phyloP scores from a whole-genome alignment of 2,329 filamentous ascomycete genomes.

The Penicillium frequentans region DNA sequence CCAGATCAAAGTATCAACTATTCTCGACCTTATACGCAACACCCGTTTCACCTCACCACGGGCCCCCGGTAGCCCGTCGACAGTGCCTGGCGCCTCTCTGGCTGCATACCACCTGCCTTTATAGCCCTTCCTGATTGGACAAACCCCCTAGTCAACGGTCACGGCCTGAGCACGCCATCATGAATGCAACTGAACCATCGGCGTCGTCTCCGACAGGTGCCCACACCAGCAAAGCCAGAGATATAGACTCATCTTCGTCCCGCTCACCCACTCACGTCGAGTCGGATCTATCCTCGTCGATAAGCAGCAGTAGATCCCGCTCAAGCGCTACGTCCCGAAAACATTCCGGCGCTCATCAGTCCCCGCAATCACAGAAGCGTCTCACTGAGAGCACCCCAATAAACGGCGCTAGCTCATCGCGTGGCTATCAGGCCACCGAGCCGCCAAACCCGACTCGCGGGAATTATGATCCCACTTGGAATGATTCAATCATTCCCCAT shows the following conservation, averaged over 20 bases:
- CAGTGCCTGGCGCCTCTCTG: background rate
- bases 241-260: slow-evolving; percentile 19
- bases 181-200: slow-evolving; percentile 32
- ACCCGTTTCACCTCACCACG: background rate
- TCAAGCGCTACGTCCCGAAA: slow-evolving; percentile 21
- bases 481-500: background rate
- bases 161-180: slow-evolving; percentile 35
- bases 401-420: slow-evolving; percentile 21
- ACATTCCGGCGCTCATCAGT: slow-evolving; percentile 15
- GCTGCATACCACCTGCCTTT: slow-evolving; percentile 9
- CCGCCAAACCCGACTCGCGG: background rate
- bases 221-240: slow-evolving; percentile 10
- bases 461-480: background rate
- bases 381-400: slow-evolving; percentile 36
- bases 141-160: slow-evolving; percentile 1
- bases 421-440: slow-evolving; percentile 35
- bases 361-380: slow-evolving; percentile 5
- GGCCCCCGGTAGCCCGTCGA: background rate
- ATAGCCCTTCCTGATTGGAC: slow-evolving; percentile 14
- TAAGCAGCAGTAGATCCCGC: slow-evolving; percentile 23
- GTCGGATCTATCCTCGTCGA: slow-evolving; percentile 25
- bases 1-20: background rate
- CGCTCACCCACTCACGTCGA: slow-evolving; percentile 23
- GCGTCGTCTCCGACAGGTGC: slow-evolving; percentile 20
- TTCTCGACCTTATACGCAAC: background rate